Percentiles rank a stretch among this genome's conserved stretches.
Evolutionary conservation across 257 asterid species (phyloP).

Genomic region (Penstemon davidsonii): DNA sequence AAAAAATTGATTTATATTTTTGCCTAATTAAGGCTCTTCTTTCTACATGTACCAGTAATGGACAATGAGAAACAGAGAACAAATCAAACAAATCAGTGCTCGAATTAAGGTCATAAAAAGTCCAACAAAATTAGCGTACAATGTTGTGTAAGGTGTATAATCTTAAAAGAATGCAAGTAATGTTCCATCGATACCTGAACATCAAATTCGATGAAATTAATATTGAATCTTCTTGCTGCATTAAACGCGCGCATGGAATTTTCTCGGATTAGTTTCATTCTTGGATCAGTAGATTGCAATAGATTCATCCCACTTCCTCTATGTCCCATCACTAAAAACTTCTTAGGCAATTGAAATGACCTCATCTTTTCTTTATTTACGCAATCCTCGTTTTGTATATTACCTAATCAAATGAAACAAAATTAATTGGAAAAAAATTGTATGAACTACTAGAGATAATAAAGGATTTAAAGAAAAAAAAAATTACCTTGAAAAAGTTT

Average conservation of each 20-base stretch:
- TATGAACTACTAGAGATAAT: neutral
- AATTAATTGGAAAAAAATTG: neutral
- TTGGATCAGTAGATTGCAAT: slow-evolving; percentile 23
- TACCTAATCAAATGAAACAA: neutral
- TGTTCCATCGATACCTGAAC: slow-evolving; percentile 30
- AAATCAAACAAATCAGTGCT: neutral
- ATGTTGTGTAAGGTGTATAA: neutral
- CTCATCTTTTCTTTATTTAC: neutral
- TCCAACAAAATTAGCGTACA: neutral
- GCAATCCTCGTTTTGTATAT: neutral
- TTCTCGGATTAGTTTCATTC: slow-evolving; percentile 28
- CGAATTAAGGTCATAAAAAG: too few species aligned
- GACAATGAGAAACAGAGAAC: neutral
- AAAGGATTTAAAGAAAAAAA: neutral
- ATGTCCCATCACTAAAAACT: slow-evolving; percentile 38
- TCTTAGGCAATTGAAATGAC: neutral
- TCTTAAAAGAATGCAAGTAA: neutral
- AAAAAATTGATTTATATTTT: slow-evolving; percentile 20
- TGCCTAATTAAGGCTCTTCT: slow-evolving; percentile 12
- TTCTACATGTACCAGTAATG: neutral
- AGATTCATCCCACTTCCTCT: slow-evolving; percentile 38
- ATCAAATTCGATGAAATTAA: slow-evolving; percentile 35
- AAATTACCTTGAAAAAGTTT: neutral
- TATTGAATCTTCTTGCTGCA: slow-evolving; percentile 24
- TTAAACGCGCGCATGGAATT: slow-evolving; percentile 29